Conservation (phyloP, 768 basidiomycete genomes). For the Pleurotus salmoneostramineus region DNA sequence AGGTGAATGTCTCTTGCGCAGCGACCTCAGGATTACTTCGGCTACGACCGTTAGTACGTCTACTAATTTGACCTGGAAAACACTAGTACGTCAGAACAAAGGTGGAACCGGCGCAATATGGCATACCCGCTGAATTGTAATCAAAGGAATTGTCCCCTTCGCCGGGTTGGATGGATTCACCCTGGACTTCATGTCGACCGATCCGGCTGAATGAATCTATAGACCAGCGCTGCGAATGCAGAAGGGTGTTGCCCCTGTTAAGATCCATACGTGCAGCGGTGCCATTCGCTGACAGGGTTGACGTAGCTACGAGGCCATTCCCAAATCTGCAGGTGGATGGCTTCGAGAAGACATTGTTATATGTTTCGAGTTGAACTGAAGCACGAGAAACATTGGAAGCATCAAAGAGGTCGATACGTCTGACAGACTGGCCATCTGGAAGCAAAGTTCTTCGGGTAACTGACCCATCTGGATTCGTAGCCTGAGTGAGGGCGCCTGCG, state of each 20-base stretch:
- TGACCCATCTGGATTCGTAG: conserved; percentile 1
- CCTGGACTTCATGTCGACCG: not conserved
- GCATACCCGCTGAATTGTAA: conserved; percentile 1
- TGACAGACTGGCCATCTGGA: conserved; percentile 1
- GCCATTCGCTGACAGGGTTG: not conserved
- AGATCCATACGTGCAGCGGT: not conserved
- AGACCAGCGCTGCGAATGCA: not conserved
- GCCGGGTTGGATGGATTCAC: not conserved
- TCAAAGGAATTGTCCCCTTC: not conserved
- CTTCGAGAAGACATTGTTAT: not conserved
- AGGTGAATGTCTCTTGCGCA: not conserved
- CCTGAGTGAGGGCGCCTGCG: not conserved
- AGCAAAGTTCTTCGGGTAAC: not conserved
- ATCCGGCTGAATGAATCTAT: conserved; percentile 1
- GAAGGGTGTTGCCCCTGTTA: not conserved
- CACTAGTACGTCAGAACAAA: not conserved
- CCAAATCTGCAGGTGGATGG: conserved; percentile 1
- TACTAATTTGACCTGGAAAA: not conserved
- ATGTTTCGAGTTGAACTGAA: not conserved
- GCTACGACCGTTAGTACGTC: not conserved
- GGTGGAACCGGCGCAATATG: not conserved
- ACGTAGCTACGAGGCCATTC: not conserved
- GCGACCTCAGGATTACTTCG: not conserved
- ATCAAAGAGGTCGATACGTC: not conserved
- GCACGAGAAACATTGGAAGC: not conserved